Evolutionary conservation across 441 rosid genomes (phyloP).

Genomic region (Hura crepitans): DNA sequence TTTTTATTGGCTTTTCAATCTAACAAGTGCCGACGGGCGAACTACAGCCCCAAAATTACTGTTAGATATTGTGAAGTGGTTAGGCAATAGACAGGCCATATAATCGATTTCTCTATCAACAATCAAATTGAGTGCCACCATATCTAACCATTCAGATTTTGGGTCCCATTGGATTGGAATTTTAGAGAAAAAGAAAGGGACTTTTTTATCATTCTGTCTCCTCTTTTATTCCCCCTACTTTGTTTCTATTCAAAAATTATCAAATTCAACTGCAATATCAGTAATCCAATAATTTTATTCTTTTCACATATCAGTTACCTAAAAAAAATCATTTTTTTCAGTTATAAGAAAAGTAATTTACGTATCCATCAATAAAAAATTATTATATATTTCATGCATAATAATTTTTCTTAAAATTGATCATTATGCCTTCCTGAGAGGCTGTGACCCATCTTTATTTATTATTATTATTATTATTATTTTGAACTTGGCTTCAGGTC

Average conservation of each 20-base stretch:
- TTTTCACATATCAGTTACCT: no score
- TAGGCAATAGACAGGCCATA: conserved; percentile 4
- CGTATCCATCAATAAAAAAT: no score
- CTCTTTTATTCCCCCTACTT: conserved; percentile 1
- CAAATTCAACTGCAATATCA: no score
- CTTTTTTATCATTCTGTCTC: conserved; percentile 22
- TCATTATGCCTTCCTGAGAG: not conserved
- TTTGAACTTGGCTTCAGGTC: no score
- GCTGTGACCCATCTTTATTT: not conserved
- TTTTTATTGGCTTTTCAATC: no score
- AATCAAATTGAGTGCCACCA: conserved; percentile 10
- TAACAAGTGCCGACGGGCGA: no score
- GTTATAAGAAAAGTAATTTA: no score
- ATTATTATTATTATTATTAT: not conserved
- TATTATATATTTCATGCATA: no score
- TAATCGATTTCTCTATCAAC: not conserved
- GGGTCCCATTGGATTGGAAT: conserved; percentile 15
- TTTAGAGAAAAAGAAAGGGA: not conserved
- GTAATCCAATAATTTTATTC: no score
- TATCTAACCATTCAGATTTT: conserved; percentile 16
- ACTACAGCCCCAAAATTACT: no score
- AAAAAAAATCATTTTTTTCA: no score
- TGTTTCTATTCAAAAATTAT: not conserved
- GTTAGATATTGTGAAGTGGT: not conserved
- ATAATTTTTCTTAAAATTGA: not conserved